Conservation (phyloP, 148 eudicot genomes). For the Spergularia bocconei region DNA sequence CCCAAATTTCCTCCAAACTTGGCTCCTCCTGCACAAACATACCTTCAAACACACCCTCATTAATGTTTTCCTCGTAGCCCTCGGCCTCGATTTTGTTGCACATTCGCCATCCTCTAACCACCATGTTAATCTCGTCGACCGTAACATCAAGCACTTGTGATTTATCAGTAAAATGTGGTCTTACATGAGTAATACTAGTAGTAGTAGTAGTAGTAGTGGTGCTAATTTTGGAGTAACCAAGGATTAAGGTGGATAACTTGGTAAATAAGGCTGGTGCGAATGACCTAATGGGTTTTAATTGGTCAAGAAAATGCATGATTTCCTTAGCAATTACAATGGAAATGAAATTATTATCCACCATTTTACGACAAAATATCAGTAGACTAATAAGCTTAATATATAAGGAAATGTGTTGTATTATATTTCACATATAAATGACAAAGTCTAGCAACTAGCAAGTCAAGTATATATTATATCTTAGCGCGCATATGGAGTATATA, state of each 20-base stretch:
- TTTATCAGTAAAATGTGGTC: background rate
- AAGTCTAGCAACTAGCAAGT: too few species aligned
- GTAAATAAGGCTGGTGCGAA: background rate
- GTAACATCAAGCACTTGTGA: background rate
- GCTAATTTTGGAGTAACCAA: background rate
- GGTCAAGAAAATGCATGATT: background rate
- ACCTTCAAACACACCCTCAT: slow-evolving; percentile 13
- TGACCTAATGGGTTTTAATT: background rate
- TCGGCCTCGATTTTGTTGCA: slow-evolving; percentile 3
- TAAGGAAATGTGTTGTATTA: background rate
- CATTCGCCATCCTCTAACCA: slow-evolving; percentile 37
- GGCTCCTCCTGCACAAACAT: slow-evolving; percentile 45
- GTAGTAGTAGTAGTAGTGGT: background rate
- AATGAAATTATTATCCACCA: background rate
- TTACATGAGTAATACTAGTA: background rate
- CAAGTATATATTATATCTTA: too few species aligned
- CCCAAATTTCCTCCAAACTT: slow-evolving; percentile 42
- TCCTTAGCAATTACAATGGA: background rate
- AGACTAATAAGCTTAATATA: background rate
- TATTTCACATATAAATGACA: background rate
- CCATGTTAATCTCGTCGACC: slow-evolving; percentile 31
- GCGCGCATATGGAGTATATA: too few species aligned
- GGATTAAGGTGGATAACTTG: background rate
- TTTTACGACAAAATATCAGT: background rate
- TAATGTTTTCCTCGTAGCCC: slow-evolving; percentile 5